Conservation (phyloP, 805 yeast species). For the Sugiyamaella marilandica region DNA sequence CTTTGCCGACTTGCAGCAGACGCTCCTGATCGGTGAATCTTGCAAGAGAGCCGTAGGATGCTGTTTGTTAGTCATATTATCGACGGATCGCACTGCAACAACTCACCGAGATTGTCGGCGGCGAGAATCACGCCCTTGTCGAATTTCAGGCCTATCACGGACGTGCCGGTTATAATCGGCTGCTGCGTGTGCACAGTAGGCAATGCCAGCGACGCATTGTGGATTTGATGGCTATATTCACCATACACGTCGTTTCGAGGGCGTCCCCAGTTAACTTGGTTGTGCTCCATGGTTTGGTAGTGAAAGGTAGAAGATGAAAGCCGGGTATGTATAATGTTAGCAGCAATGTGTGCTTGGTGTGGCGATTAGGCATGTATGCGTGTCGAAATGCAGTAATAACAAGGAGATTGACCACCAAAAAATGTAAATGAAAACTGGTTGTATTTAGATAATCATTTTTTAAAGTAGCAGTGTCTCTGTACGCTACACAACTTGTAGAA, state of each 20-base stretch:
- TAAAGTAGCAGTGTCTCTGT: too few relatives aligned
- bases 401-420: too few relatives aligned
- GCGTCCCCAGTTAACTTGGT: conserved; percentile 93
- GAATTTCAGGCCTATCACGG: conserved; percentile 88
- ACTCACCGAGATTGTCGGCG: conserved; percentile 80
- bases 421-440: too few relatives aligned
- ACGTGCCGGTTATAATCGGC: conserved; percentile 95
- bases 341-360: neutral
- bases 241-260: conserved; percentile 84
- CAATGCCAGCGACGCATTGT: conserved; percentile 55
- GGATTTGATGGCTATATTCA: conserved; percentile 49
- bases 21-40: conserved; percentile 84
- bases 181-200: conserved; percentile 86
- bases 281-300: conserved; percentile 71
- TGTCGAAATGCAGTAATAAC: too few relatives aligned
- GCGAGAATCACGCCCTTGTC: conserved; percentile 89
- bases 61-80: conserved; percentile 19
- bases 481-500: too few relatives aligned
- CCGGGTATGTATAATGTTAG: neutral
- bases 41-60: conserved; percentile 89
- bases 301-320: neutral
- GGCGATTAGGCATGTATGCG: neutral
- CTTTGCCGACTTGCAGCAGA: conserved; percentile 73
- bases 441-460: too few relatives aligned
- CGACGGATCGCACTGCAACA: neutral